Conservation (phyloP, 2,329 filamentous ascomycete genomes). For the Neoarthrinium moseri region DNA sequence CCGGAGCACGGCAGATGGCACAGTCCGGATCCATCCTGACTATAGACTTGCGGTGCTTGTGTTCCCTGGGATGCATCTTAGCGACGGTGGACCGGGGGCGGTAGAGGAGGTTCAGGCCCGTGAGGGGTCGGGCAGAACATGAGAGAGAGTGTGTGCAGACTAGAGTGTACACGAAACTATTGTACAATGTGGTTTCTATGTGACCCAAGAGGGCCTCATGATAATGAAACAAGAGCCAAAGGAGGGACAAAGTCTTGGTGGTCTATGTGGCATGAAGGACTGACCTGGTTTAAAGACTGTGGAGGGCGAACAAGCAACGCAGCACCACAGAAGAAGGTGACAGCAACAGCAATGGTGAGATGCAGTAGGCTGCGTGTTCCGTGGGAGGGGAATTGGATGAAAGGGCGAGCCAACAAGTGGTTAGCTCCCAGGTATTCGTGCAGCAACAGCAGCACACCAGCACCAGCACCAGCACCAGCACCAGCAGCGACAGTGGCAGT, state of each 20-base stretch:
- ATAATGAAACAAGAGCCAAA: conserved; percentile 14
- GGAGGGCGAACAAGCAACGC: conserved; percentile 26
- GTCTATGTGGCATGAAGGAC: conserved; percentile 19
- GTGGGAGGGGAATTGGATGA: conserved; percentile 26
- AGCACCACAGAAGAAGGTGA: conserved; percentile 13
- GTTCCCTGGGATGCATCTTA: conserved; percentile 54
- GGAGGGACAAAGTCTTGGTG: conserved; percentile 18
- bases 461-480: no score
- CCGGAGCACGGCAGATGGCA: conserved; percentile 63
- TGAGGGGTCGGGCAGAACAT: conserved; percentile 20
- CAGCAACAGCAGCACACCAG: background rate
- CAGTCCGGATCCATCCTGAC: conserved; percentile 70
- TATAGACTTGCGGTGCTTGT: conserved; percentile 44
- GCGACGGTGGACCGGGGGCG: conserved; percentile 30
- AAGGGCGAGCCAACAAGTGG: conserved; percentile 19
- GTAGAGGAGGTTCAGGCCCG: conserved; percentile 24
- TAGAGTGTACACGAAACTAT: conserved; percentile 20
- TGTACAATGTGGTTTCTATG: conserved; percentile 31
- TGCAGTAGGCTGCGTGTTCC: conserved; percentile 31
- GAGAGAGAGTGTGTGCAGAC: conserved; percentile 18
- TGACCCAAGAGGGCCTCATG: conserved; percentile 36
- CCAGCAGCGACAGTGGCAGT: no score
- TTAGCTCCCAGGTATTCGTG: conserved; percentile 28
- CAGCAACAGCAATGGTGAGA: conserved; percentile 20
- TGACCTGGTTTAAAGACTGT: conserved; percentile 33